phyloP scores from a whole-genome alignment of 2,329 filamentous ascomycete genomes.

The Gyromitra esculenta region DNA sequence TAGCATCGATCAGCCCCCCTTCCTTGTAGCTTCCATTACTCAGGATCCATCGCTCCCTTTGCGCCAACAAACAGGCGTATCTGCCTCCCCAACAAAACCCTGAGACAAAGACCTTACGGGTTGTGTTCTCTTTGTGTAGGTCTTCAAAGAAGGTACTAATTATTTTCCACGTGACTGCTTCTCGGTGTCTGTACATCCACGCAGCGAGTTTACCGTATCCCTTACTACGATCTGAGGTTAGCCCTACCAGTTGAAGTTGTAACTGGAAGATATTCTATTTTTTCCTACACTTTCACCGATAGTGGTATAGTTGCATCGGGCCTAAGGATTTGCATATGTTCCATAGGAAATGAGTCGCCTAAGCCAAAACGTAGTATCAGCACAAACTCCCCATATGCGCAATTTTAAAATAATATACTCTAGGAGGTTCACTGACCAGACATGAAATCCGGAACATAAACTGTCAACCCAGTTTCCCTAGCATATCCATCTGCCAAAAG shows the following conservation, averaged over 20 bases:
- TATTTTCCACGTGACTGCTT: slow-evolving; percentile 53
- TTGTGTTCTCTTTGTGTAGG: slow-evolving; percentile 52
- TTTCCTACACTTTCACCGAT: slow-evolving; percentile 35
- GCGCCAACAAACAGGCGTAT: slow-evolving; percentile 65
- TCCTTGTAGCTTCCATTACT: slow-evolving; percentile 48
- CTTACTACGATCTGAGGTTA: slow-evolving; percentile 26
- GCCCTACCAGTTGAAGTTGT: not conserved
- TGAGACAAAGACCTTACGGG: slow-evolving; percentile 65
- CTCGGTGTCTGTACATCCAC: slow-evolving; percentile 54
- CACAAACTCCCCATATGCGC: not conserved
- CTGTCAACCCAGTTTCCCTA: slow-evolving; percentile 64
- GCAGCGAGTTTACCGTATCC: slow-evolving; percentile 21
- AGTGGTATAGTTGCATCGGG: slow-evolving; percentile 12
- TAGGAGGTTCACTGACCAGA: slow-evolving; percentile 59
- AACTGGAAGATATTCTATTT: not conserved
- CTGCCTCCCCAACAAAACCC: slow-evolving; percentile 74
- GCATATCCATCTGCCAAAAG: slow-evolving; percentile 68
- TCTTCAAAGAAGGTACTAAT: slow-evolving; percentile 54
- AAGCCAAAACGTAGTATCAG: slow-evolving; percentile 35
- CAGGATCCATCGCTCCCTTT: slow-evolving; percentile 59
- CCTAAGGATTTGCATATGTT: slow-evolving; percentile 34
- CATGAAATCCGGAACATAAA: slow-evolving; percentile 70
- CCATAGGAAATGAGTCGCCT: slow-evolving; percentile 50
- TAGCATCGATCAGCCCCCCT: slow-evolving; percentile 52
- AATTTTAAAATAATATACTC: slow-evolving; percentile 5